Base-by-base conservation (phyloP, 768 basidiomycete species). In the Rhizopogon salebrosus region DNA sequence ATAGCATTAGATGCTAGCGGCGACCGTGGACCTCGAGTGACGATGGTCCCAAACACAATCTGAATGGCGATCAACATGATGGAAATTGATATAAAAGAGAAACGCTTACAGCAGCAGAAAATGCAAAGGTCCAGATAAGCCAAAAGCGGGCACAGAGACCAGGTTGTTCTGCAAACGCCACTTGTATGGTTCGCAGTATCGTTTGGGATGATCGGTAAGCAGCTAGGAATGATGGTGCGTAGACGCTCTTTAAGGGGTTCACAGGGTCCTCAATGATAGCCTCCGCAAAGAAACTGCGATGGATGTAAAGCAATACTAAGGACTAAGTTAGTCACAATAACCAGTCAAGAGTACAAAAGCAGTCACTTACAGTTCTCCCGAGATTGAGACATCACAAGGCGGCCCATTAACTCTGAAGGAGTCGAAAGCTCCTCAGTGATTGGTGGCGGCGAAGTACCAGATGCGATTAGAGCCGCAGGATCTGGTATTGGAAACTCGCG, bases 11-110 rank as follows among this genome's bases (percentile, higher is more conserved):
- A 66, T 0, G 89, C 89, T 10, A 91, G 64, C 0, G 84, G 80
- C 1, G 84, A 87, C 6, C 78, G 71, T 5, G 89, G 89, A 3
- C 84, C 82, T 26, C 85, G 79, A 3, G 85, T 87, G 2, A 87
- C 89, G 18, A 92, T 84, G 4, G 86, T 84, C 3, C 87, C 90
- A 60, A 91, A 86, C 14, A 91, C 84, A 9, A 89, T 77, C 87
- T 89, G 53, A 34, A 8, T 14, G 11, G n/a, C 20, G 35, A 27
- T 61, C 39, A 62, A 49, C 8, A 46, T 22, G 20, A 14, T 38
- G 10, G 9, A 27, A 7, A 31, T 35, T 18, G 2, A 48, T n/a
- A 23, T 18, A 29, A 38, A 11, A 3, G 41, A 54, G 16, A 13
- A 10, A 50, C 2, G 22, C 75, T 49, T 43, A 82, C 78, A 48